Evolutionary conservation across 2,329 filamentous ascomycete species (phyloP).

Genomic region (Corinectria fuckeliana): DNA sequence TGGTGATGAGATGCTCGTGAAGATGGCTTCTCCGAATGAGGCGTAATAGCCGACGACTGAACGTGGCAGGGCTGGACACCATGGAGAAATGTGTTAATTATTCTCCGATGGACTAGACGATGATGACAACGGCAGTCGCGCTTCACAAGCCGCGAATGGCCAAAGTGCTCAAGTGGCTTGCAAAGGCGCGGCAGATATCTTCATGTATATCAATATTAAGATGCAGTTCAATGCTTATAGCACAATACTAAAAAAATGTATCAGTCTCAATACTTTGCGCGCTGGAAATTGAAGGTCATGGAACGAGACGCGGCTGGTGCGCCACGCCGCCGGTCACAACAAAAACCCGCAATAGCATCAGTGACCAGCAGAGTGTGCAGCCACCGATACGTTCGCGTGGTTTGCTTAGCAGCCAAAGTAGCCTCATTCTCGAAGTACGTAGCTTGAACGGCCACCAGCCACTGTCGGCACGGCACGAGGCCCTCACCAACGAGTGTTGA

Average conservation of each 20-base stretch:
- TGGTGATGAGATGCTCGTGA: neutral
- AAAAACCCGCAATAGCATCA: neutral
- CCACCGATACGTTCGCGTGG: neutral
- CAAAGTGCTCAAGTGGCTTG: neutral
- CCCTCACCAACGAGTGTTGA: neutral
- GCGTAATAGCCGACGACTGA: slow-evolving; percentile 20
- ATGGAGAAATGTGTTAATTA: neutral
- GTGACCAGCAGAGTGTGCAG: neutral
- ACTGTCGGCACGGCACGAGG: neutral
- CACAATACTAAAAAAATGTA: neutral
- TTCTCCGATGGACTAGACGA: neutral
- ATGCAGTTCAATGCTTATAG: slow-evolving; percentile 7
- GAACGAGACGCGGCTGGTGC: neutral
- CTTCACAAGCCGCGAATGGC: neutral
- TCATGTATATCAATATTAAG: slow-evolving; percentile 13
- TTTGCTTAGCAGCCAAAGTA: neutral
- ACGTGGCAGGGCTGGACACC: neutral
- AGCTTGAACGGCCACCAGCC: slow-evolving; percentile 7
- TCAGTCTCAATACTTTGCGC: neutral
- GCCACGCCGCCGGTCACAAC: neutral
- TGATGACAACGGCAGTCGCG: neutral
- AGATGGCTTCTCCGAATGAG: slow-evolving; percentile 25
- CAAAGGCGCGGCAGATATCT: neutral
- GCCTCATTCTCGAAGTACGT: neutral
- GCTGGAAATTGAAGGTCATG: neutral